phyloP scores from a whole-genome alignment of 164 flowering plant genomes.

The Cinnamomum chago region DNA sequence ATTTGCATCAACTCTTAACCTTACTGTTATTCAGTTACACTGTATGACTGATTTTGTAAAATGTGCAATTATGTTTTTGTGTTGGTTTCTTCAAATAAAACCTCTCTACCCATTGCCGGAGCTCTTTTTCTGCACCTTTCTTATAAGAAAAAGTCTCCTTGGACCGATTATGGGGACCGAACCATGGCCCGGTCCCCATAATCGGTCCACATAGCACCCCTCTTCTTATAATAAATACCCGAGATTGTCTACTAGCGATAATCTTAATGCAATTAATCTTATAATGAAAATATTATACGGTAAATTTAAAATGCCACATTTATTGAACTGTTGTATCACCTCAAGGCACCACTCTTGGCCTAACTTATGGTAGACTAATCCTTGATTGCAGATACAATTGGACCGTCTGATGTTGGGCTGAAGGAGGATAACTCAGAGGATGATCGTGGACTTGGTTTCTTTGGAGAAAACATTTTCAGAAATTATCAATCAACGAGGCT shows the following conservation, averaged over 20 bases:
- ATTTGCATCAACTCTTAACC: neutral
- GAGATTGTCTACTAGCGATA: neutral
- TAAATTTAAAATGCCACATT: neutral
- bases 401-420: slow-evolving; percentile 81
- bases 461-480: slow-evolving; percentile 43
- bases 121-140: neutral
- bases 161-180: too few relatives aligned
- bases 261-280: neutral
- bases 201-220: too few relatives aligned
- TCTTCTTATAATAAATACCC: neutral
- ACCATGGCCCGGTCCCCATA: too few relatives aligned
- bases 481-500: slow-evolving; percentile 26
- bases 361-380: neutral
- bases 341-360: neutral
- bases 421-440: slow-evolving; percentile 61
- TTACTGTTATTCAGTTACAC: neutral
- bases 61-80: neutral
- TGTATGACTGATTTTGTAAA: neutral
- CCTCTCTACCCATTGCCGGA: neutral
- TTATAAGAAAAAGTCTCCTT: too few relatives aligned
- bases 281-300: neutral
- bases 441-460: slow-evolving; percentile 85
- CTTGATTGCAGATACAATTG: slow-evolving; percentile 56
- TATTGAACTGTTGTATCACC: neutral
- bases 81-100: too few relatives aligned